Evolutionary conservation across 2,329 filamentous ascomycete species (phyloP).

Genomic region (Eutypa lata): DNA sequence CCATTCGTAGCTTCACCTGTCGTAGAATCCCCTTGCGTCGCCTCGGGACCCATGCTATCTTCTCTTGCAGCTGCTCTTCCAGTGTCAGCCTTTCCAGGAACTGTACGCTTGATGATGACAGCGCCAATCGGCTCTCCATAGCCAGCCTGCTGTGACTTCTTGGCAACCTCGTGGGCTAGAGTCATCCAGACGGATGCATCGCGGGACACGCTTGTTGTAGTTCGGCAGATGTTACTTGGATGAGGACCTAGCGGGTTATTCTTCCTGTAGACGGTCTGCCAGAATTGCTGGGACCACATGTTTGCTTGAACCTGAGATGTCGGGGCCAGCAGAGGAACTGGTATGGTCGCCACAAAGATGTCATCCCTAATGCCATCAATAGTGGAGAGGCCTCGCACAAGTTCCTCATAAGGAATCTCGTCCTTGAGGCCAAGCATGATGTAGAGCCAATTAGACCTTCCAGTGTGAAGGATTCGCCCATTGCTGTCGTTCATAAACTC

Average conservation of each 20-base stretch:
- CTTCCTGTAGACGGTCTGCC: slow-evolving; percentile 83
- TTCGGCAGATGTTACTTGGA: slow-evolving; percentile 68
- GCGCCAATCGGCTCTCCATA: slow-evolving; percentile 70
- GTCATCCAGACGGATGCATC: slow-evolving; percentile 66
- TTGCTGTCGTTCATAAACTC: slow-evolving; percentile 58
- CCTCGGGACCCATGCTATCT: slow-evolving; percentile 18
- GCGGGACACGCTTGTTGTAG: slow-evolving; percentile 64
- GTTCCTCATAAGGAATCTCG: slow-evolving; percentile 50
- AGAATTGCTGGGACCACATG: slow-evolving; percentile 72
- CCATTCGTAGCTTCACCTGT: slow-evolving; percentile 6
- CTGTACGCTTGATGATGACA: slow-evolving; percentile 65
- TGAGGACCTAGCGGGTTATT: slow-evolving; percentile 85
- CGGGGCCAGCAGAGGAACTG: slow-evolving; percentile 70
- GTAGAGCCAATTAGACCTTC: slow-evolving; percentile 60
- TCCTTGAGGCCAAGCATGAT: slow-evolving; percentile 52
- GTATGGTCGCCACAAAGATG: slow-evolving; percentile 59
- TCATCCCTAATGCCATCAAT: slow-evolving; percentile 51
- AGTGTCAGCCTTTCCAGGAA: slow-evolving; percentile 21
- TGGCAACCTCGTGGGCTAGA: slow-evolving; percentile 62
- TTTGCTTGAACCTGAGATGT: slow-evolving; percentile 73
- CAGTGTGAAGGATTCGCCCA: slow-evolving; percentile 55
- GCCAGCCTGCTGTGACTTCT: slow-evolving; percentile 53
- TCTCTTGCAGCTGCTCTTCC: slow-evolving; percentile 13
- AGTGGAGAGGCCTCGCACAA: slow-evolving; percentile 44
- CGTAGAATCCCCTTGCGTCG: slow-evolving; percentile 10